A percentile compares a stretch with the other conserved stretches of the same genome.
Evolutionary conservation across 1,284 basidiomycete genomes (phyloP).

Genomic region (Exsudoporus floridanus): DNA sequence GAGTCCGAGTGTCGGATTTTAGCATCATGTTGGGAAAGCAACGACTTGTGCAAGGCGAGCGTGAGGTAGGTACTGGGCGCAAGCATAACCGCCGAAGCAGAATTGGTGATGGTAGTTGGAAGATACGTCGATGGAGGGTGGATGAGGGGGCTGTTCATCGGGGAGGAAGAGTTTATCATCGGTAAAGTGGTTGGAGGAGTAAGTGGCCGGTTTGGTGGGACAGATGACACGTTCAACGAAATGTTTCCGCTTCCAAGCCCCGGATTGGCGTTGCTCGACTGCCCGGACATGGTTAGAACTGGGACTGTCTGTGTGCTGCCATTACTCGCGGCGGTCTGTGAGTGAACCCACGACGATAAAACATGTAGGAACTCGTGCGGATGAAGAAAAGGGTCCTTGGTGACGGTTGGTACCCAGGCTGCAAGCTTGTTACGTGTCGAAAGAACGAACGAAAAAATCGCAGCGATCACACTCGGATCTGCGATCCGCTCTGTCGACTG

Average conservation of each 20-base stretch:
- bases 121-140: slow-evolving; percentile 2
- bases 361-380: slow-evolving; percentile 52
- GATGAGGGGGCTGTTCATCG: slow-evolving; percentile 8
- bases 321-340: slow-evolving; percentile 18
- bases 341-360: slow-evolving; percentile 38
- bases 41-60: slow-evolving; percentile 47
- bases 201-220: slow-evolving; percentile 11
- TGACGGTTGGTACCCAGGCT: slow-evolving; percentile 43
- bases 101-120: neutral
- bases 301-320: slow-evolving; percentile 11
- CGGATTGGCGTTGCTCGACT: slow-evolving; percentile 14
- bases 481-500: slow-evolving; percentile 69
- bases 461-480: slow-evolving; percentile 68
- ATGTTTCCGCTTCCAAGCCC: slow-evolving; percentile 11
- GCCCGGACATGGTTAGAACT: slow-evolving; percentile 1
- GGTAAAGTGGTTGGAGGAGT: slow-evolving; percentile 1
- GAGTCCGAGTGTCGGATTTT: slow-evolving; percentile 52
- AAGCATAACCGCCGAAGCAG: neutral
- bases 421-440: slow-evolving; percentile 66
- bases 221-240: slow-evolving; percentile 16
- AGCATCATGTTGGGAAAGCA: slow-evolving; percentile 53
- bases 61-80: slow-evolving; percentile 40
- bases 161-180: slow-evolving; percentile 5
- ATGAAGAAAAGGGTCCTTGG: slow-evolving; percentile 76
- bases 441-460: slow-evolving; percentile 66